Conservation (phyloP, 164 flowering plant genomes). For the Umbellularia californica region DNA sequence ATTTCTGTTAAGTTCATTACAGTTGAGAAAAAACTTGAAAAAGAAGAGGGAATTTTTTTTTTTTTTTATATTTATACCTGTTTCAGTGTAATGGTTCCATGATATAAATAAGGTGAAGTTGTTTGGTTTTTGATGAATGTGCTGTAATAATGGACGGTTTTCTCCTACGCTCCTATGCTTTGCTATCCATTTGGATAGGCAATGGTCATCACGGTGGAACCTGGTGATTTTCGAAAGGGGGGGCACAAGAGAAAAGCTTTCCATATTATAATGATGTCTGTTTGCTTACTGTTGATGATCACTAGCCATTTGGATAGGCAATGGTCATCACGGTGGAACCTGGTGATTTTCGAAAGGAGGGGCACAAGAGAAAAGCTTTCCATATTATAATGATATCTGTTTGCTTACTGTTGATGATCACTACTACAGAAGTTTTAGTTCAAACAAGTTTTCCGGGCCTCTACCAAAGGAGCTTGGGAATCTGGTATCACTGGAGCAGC, state of each 20-base stretch:
- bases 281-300: neutral
- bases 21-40: too few species aligned
- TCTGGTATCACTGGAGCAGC: constrained; percentile 31
- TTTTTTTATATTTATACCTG: neutral
- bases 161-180: too few species aligned
- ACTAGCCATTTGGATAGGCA: too few species aligned
- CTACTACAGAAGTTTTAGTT: constrained; percentile 42
- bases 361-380: too few species aligned
- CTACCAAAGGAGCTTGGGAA: constrained; percentile 42
- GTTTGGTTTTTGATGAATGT: neutral
- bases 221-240: too few species aligned
- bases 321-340: too few species aligned
- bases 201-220: too few species aligned
- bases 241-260: too few species aligned
- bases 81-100: neutral
- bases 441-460: constrained; percentile 37
- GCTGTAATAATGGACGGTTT: neutral
- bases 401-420: neutral
- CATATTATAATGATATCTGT: neutral
- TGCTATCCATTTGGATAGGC: too few species aligned
- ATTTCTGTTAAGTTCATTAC: neutral
- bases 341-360: too few species aligned
- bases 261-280: neutral
- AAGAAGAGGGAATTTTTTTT: too few species aligned
- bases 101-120: too few species aligned